Conservation (phyloP, 805 yeast genomes). For the Debaryomyces tyrocola region DNA sequence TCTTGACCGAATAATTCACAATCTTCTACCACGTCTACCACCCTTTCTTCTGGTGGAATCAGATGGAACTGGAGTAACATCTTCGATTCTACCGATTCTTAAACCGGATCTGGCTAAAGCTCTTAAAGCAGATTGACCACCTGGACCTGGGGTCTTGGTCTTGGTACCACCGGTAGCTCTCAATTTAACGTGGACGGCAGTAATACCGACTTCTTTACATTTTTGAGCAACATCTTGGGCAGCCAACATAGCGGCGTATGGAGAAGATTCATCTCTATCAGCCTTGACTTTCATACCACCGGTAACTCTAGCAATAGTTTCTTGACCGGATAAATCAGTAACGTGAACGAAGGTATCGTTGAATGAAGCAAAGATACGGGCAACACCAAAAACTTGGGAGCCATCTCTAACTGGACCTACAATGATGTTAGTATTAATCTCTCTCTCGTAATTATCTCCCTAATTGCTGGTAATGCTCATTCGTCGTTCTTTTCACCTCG, state of each 20-base stretch:
- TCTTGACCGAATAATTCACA: conserved; percentile 44
- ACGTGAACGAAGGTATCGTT: conserved; percentile 99
- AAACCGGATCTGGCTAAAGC: conserved; percentile 99
- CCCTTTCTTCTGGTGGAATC: conserved; percentile 99
- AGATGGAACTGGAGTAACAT: conserved; percentile 99
- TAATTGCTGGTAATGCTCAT: no score
- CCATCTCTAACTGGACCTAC: conserved; percentile 69
- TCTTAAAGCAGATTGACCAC: conserved; percentile 99
- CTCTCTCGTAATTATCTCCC: background rate
- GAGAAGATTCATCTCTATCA: conserved; percentile 99
- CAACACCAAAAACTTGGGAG: conserved; percentile 99
- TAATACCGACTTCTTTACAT: conserved; percentile 99
- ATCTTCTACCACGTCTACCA: conserved; percentile 99
- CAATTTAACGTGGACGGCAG: conserved; percentile 98
- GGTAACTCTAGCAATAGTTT: conserved; percentile 99
- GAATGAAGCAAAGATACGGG: conserved; percentile 99
- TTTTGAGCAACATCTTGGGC: conserved; percentile 99
- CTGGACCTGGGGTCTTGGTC: conserved; percentile 99
- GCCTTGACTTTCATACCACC: conserved; percentile 99
- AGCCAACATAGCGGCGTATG: conserved; percentile 99
- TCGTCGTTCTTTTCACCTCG: no score
- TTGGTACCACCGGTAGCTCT: conserved; percentile 99
- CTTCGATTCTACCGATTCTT: conserved; percentile 99
- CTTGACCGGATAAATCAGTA: conserved; percentile 99
- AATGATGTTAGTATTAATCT: conserved; percentile 13